Percentiles rank a stretch among this genome's conserved stretches.
These are phyloP conservation scores for Pelargonium nanum DNA, from an alignment of 345 rosid genomes.

Conservation along the genomic window DNA sequence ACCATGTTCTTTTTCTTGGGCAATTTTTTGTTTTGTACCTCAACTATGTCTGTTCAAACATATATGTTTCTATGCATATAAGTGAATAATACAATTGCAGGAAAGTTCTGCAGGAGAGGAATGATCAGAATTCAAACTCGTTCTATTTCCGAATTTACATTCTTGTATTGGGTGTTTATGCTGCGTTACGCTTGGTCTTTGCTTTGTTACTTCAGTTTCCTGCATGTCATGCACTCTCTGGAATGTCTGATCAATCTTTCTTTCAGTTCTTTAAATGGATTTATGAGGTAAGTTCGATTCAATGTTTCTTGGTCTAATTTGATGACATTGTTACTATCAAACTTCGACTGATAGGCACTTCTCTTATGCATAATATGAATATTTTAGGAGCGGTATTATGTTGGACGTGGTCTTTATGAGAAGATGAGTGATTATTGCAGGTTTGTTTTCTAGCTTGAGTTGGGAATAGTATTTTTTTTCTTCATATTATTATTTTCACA, in stretches of 20 bases:
- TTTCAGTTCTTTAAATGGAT: conserved; percentile 99
- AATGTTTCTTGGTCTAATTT: background rate
- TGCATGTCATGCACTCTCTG: conserved; percentile 77
- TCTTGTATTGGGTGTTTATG: conserved; percentile 72
- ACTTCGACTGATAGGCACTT: background rate
- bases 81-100: conserved; percentile 32
- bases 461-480: background rate
- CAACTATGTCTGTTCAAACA: background rate
- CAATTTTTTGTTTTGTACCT: conserved; percentile 2
- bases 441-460: conserved; percentile 25
- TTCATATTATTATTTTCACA: background rate
- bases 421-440: conserved; percentile 68
- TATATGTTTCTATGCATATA: conserved; percentile 6
- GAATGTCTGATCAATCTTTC: conserved; percentile 82
- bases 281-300: conserved; percentile 58
- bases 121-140: conserved; percentile 34
- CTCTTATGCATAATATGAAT: background rate
- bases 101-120: conserved; percentile 55
- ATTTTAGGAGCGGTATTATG: conserved; percentile 83
- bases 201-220: conserved; percentile 64
- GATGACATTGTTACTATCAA: background rate
- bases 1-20: conserved; percentile 6
- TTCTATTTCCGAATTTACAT: conserved; percentile 56
- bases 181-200: conserved; percentile 59
- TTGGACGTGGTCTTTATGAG: conserved; percentile 97